These are phyloP conservation scores for Aspergillus fijiensis DNA, from an alignment of 2,329 filamentous ascomycete genomes.

Conservation along the genomic window DNA sequence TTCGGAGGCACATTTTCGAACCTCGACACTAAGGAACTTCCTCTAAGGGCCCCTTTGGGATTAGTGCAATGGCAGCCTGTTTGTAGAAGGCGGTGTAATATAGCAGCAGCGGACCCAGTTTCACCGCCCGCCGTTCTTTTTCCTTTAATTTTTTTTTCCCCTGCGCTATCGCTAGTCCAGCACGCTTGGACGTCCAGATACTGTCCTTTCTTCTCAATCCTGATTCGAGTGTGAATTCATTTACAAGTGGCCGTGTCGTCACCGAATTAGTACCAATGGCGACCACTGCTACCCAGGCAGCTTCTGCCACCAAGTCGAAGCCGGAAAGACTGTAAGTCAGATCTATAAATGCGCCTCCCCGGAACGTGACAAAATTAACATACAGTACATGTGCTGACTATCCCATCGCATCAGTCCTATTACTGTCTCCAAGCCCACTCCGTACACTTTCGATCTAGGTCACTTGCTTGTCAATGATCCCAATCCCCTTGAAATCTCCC, in stretches of 20 bases:
- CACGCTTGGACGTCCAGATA: neutral
- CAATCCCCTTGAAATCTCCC: constrained; percentile 69
- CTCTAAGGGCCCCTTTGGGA: constrained; percentile 21
- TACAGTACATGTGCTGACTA: constrained; percentile 1
- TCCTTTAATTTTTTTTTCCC: constrained; percentile 21
- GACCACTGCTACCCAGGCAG: constrained; percentile 21
- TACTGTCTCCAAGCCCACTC: constrained; percentile 76
- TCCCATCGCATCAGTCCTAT: constrained; percentile 47
- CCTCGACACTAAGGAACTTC: constrained; percentile 19
- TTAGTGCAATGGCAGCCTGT: constrained; percentile 20
- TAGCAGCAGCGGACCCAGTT: constrained; percentile 28
- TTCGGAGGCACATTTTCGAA: constrained; percentile 26
- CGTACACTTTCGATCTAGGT: constrained; percentile 89
- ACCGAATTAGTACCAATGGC: constrained; percentile 6
- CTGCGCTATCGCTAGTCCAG: constrained; percentile 3
- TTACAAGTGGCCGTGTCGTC: neutral
- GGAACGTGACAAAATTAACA: neutral
- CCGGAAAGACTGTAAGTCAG: constrained; percentile 43
- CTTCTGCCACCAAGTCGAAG: constrained; percentile 29
- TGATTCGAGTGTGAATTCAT: neutral
- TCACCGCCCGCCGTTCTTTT: constrained; percentile 30
- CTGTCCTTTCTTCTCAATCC: constrained; percentile 1
- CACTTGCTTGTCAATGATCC: constrained; percentile 83
- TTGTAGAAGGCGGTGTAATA: constrained; percentile 22
- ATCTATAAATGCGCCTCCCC: neutral